Base-by-base conservation (phyloP, 1,284 basidiomycete species). In the Earliella scabrosa region DNA sequence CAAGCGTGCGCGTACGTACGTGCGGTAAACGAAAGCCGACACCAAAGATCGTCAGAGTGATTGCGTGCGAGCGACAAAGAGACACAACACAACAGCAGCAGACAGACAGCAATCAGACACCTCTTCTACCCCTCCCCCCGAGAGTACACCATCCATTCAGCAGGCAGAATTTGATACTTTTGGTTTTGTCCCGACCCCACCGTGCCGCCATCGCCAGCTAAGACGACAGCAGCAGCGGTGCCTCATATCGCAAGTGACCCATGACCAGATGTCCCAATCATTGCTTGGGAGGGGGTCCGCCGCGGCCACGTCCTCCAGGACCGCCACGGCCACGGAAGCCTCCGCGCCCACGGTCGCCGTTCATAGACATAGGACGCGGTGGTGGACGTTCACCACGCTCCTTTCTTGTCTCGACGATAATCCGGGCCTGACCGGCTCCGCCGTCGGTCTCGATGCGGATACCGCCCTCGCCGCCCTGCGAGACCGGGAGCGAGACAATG, bases 381-480 rank as follows among this genome's bases (percentile, higher is more conserved):
- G 70, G 50, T 75, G 86, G 86, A 49, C 93, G 77, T 43, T 95
- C 93, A 40, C 84, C 83, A 46, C 92, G 83, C 77, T 96, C 95
- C 79, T 94, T 96, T 73, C 92, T 84, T 53, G 90, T 93, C 81
- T 97, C 95, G 40, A 97, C 85, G 57, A 78, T 80, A 57, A 98
- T 86, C 56, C 85, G 80, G 47, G 85, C 77, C 46, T 77, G 79
- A 31, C 60, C 58, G 2, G 77, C 77, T 18, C 61, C 74, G 4
- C 81, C 84, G 11, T 80, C 82, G 14, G 80, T 75, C 48, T 89
- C 89, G 44, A 96, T 76, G 67, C 84, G 85, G 56, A 98, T 82
- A n/a, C 93, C 93, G 53, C 93, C 94, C 68, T 96, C 92, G 29
- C 93, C 95, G 56, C 93, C 94, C 60, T 87, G 84, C 40, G 70